Conservation (phyloP, 1,284 basidiomycete species). For the Rhodotorula mucilaginosa region DNA sequence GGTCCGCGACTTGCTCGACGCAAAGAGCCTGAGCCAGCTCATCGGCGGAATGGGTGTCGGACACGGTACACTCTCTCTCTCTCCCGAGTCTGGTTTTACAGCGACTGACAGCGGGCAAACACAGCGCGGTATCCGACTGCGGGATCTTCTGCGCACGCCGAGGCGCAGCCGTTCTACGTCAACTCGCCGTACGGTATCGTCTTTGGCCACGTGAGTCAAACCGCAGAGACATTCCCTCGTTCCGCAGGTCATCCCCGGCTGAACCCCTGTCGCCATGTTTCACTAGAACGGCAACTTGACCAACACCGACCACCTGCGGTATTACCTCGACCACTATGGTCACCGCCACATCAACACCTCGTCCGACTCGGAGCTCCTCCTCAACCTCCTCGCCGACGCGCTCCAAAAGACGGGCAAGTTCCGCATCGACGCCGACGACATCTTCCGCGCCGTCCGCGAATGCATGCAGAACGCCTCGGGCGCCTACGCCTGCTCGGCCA, state of each 20-base stretch:
- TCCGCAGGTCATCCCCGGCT: not conserved
- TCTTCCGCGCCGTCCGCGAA: conserved; percentile 87
- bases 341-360: conserved; percentile 99
- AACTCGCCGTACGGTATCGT: conserved; percentile 99
- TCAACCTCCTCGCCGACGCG: conserved; percentile 97
- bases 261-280: not conserved
- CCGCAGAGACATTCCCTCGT: too few species aligned
- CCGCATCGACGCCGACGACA: conserved; percentile 99
- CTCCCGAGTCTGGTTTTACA: conserved; percentile 3
- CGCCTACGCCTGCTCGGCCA: conserved; percentile 94
- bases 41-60: conserved; percentile 96
- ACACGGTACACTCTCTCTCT: conserved; percentile 66
- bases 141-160: conserved; percentile 93
- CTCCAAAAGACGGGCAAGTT: conserved; percentile 98
- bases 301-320: conserved; percentile 80
- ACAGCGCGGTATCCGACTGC: conserved; percentile 95
- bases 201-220: conserved; percentile 80
- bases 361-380: conserved; percentile 92
- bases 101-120: not conserved
- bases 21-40: conserved; percentile 69
- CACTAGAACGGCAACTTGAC: conserved; percentile 95
- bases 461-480: conserved; percentile 87
- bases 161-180: conserved; percentile 99
- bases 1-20: conserved; percentile 97
- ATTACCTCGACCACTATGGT: conserved; percentile 92